Evolutionary conservation across 495 filamentous ascomycete species (phyloP).

Genomic region (Staphylotrichum tortipilum): DNA sequence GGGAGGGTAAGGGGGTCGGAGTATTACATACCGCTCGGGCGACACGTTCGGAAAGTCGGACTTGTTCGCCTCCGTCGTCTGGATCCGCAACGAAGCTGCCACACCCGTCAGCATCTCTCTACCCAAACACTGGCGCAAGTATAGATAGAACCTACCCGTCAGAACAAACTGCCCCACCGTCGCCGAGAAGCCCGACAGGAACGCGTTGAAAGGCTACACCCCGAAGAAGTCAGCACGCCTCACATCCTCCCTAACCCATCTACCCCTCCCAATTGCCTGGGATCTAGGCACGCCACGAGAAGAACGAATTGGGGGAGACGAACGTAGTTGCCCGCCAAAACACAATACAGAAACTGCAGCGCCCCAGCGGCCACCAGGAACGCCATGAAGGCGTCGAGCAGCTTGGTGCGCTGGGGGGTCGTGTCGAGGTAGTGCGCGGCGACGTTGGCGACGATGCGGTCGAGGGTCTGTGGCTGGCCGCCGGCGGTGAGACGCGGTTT

Average conservation of each 20-base stretch:
- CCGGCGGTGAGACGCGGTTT: slow-evolving; percentile 13
- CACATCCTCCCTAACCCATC: too few species aligned
- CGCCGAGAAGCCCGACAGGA: slow-evolving; percentile 87
- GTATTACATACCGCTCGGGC: slow-evolving; percentile 59
- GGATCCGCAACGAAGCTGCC: slow-evolving; percentile 70
- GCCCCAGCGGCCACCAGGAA: slow-evolving; percentile 81
- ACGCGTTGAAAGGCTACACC: slow-evolving; percentile 93
- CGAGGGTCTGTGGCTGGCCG: slow-evolving; percentile 22
- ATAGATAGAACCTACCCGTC: slow-evolving; percentile 64
- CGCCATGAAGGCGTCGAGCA: slow-evolving; percentile 85
- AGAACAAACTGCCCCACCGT: slow-evolving; percentile 97
- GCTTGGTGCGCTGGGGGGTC: slow-evolving; percentile 84
- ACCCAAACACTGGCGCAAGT: too few species aligned
- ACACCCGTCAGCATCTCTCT: slow-evolving; percentile 1
- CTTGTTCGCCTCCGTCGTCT: slow-evolving; percentile 74
- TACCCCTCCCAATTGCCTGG: too few species aligned
- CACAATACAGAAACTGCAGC: slow-evolving; percentile 88
- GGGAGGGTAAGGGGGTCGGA: too few species aligned
- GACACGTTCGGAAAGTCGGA: slow-evolving; percentile 59
- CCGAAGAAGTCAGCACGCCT: neutral
- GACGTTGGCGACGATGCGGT: slow-evolving; percentile 46
- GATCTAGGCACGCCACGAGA: neutral
- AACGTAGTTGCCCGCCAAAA: slow-evolving; percentile 92
- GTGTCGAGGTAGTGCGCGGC: slow-evolving; percentile 66
- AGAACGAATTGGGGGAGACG: slow-evolving; percentile 22